These are phyloP conservation scores for Cladosporium velox DNA, from an alignment of 2,329 filamentous ascomycete genomes.

Conservation along the genomic window DNA sequence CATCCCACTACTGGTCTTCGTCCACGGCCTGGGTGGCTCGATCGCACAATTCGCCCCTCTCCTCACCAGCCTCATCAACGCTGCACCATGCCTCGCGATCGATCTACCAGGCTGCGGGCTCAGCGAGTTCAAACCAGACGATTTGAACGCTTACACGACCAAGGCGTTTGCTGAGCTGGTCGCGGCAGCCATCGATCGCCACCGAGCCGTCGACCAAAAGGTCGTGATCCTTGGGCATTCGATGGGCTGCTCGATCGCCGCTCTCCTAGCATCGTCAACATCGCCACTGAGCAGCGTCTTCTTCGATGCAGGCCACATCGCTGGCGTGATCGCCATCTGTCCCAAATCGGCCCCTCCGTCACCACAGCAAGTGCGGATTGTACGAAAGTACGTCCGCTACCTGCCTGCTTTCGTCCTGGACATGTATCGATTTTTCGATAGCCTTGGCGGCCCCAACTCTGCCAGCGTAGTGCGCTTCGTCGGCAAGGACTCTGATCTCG, in stretches of 20 bases:
- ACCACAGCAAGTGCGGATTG: conserved; percentile 1
- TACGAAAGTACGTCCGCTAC: conserved; percentile 36
- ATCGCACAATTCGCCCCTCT: conserved; percentile 83
- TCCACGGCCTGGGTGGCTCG: conserved; percentile 92
- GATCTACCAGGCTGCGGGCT: conserved; percentile 89
- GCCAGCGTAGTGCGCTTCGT: conserved; percentile 77
- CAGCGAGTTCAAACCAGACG: conserved; percentile 69
- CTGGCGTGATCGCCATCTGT: conserved; percentile 79
- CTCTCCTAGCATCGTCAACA: conserved; percentile 66
- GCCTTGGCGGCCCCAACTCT: conserved; percentile 75
- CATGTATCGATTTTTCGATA: conserved; percentile 75
- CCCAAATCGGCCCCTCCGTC: conserved; percentile 64
- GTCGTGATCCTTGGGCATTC: conserved; percentile 85
- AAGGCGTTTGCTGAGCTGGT: conserved; percentile 75
- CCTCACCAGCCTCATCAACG: conserved; percentile 76
- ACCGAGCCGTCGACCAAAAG: conserved; percentile 70
- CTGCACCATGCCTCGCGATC: conserved; percentile 81
- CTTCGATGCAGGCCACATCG: conserved; percentile 58
- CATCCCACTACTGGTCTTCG: conserved; percentile 82
- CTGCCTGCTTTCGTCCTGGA: conserved; percentile 75
- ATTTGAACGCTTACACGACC: conserved; percentile 77
- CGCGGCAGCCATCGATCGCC: conserved; percentile 70
- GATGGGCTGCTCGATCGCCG: conserved; percentile 80
- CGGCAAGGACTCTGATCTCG: conserved; percentile 64
- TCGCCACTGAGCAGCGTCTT: conserved; percentile 56